These are phyloP conservation scores for Malania oleifera DNA, from an alignment of 164 flowering plant genomes.

Conservation along the genomic window DNA sequence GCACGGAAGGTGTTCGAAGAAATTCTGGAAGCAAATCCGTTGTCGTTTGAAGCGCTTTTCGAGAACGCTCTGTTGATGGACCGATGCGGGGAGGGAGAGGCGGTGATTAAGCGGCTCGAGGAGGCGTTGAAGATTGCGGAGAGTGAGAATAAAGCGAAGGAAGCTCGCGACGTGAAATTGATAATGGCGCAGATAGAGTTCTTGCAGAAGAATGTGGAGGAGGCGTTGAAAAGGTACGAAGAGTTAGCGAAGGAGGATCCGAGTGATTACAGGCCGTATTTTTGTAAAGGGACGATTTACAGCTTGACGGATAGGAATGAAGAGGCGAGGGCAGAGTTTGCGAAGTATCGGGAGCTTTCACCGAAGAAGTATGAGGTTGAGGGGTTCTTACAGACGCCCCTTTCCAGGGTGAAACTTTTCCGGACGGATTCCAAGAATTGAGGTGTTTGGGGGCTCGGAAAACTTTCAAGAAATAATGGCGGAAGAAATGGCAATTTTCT, in stretches of 20 bases:
- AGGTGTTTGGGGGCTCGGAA: constrained; percentile 1
- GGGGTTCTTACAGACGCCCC: constrained; percentile 61
- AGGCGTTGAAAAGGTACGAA: constrained; percentile 57
- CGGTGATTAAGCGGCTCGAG: constrained; percentile 47
- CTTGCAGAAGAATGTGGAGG: constrained; percentile 77
- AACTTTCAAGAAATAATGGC: background rate
- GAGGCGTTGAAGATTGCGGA: constrained; percentile 50
- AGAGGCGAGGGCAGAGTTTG: constrained; percentile 73
- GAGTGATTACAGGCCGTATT: constrained; percentile 65
- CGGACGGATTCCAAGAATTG: constrained; percentile 33
- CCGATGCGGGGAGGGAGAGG: constrained; percentile 59
- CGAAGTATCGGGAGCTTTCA: constrained; percentile 58
- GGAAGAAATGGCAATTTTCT: no score
- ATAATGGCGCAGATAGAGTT: constrained; percentile 79
- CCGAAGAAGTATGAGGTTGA: constrained; percentile 72
- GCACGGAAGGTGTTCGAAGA: constrained; percentile 68
- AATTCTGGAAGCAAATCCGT: constrained; percentile 50
- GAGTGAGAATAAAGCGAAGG: constrained; percentile 42
- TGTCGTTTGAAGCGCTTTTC: constrained; percentile 69
- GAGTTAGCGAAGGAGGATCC: constrained; percentile 70
- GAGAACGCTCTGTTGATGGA: constrained; percentile 79
- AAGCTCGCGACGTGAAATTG: constrained; percentile 62
- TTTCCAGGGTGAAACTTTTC: constrained; percentile 64
- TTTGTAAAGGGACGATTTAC: constrained; percentile 71
- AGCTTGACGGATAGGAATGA: constrained; percentile 56